phyloP scores from a whole-genome alignment of 2,329 filamentous ascomycete genomes.

The Claviceps sp. region DNA sequence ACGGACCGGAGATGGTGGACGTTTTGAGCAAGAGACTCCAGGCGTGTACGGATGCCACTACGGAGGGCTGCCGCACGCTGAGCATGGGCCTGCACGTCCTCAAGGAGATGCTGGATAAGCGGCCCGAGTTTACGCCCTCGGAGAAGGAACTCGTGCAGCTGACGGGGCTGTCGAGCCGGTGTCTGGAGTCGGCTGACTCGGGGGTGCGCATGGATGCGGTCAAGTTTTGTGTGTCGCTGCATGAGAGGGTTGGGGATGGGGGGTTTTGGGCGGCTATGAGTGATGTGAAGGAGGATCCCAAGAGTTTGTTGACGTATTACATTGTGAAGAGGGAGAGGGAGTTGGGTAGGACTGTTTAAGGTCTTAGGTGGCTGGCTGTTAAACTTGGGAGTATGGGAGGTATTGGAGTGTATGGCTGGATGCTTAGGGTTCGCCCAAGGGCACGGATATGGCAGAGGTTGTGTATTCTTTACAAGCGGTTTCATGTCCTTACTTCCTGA shows the following conservation, averaged over 20 bases:
- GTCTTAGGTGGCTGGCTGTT: background rate
- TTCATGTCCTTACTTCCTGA: too few relatives aligned
- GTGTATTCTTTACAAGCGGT: background rate
- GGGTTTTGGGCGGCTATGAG: constrained; percentile 56
- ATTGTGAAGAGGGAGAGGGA: constrained; percentile 58
- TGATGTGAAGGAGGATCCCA: constrained; percentile 54
- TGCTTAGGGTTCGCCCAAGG: too few relatives aligned
- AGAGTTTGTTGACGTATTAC: constrained; percentile 70
- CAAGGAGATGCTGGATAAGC: constrained; percentile 41
- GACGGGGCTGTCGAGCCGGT: constrained; percentile 37
- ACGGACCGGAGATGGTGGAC: constrained; percentile 44
- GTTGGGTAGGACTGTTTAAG: constrained; percentile 10
- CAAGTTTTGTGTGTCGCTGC: constrained; percentile 61
- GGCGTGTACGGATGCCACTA: constrained; percentile 24
- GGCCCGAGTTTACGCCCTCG: constrained; percentile 32
- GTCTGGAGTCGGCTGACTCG: constrained; percentile 46
- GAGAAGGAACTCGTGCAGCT: constrained; percentile 39
- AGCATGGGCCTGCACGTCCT: constrained; percentile 53
- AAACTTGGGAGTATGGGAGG: background rate
- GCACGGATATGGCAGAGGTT: background rate
- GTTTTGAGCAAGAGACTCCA: constrained; percentile 38
- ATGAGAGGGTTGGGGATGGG: constrained; percentile 45
- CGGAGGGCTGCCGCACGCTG: constrained; percentile 37
- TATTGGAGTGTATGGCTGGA: too few relatives aligned
- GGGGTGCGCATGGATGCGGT: constrained; percentile 63